phyloP scores from a whole-genome alignment of 108 stramenopile species.

The Aurantiochytrium sp. region DNA sequence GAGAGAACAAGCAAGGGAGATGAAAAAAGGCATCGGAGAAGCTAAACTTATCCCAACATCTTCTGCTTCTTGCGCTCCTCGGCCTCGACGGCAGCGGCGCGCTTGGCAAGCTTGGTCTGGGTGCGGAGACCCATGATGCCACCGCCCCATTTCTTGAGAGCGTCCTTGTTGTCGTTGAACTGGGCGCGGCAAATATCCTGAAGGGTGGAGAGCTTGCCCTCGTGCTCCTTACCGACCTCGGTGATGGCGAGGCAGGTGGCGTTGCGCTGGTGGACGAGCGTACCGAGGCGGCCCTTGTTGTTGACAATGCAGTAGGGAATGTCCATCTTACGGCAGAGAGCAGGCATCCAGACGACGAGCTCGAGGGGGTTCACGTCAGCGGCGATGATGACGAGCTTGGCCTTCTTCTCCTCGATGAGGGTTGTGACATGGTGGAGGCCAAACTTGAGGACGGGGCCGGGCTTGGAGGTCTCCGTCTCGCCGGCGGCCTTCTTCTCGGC shows the following conservation, averaged over 20 bases:
- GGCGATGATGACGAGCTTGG: constrained; percentile 89
- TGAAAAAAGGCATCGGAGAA: too few species aligned
- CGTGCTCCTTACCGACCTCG: constrained; percentile 80
- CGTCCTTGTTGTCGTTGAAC: constrained; percentile 86
- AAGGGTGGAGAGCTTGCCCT: constrained; percentile 69
- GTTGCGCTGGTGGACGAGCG: constrained; percentile 91
- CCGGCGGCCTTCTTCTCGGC: constrained; percentile 81
- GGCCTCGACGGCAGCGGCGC: constrained; percentile 79
- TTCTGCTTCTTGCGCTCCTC: constrained; percentile 90
- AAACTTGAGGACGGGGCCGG: constrained; percentile 75
- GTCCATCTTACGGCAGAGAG: constrained; percentile 97
- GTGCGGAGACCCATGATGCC: constrained; percentile 99
- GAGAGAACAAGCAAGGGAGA: too few species aligned
- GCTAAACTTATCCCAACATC: neutral
- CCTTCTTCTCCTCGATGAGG: constrained; percentile 98
- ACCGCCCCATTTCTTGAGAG: constrained; percentile 92
- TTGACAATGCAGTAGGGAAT: constrained; percentile 99
- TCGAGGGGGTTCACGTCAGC: constrained; percentile 98
- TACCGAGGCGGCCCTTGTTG: constrained; percentile 96
- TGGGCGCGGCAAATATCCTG: constrained; percentile 70
- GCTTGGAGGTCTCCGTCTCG: constrained; percentile 39
- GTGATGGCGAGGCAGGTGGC: constrained; percentile 76
- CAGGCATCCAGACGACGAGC: constrained; percentile 96
- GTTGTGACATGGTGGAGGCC: constrained; percentile 97
- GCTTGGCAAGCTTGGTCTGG: constrained; percentile 92